Percentiles rank a stretch among this genome's conserved stretches.
These are phyloP conservation scores for Coemansia sp. DNA, from an alignment of 192 early-diverging fungal genomes.

Conservation along the genomic window DNA sequence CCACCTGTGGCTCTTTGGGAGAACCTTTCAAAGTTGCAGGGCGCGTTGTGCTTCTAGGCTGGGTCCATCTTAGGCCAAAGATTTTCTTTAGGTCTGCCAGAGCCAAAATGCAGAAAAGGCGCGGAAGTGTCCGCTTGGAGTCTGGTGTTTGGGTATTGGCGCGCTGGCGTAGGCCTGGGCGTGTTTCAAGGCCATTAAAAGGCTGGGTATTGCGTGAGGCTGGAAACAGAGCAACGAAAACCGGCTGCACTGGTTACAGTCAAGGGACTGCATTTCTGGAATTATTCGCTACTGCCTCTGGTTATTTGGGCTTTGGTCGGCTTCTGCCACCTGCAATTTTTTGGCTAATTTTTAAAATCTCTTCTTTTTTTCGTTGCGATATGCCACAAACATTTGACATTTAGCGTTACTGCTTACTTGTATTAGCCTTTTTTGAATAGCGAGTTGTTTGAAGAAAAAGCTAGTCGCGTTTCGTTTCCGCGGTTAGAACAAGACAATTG, in stretches of 20 bases:
- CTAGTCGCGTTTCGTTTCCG: too few relatives aligned
- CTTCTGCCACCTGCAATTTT: slow-evolving; percentile 21
- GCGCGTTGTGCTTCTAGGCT: slow-evolving; percentile 12
- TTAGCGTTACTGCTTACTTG: neutral
- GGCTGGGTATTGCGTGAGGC: slow-evolving; percentile 38
- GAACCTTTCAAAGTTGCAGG: slow-evolving; percentile 15
- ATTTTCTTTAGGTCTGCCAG: slow-evolving; percentile 5
- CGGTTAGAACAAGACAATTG: neutral
- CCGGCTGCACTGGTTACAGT: slow-evolving; percentile 31
- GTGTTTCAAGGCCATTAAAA: slow-evolving; percentile 32
- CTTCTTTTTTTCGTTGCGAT: too few relatives aligned
- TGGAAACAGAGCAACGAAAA: slow-evolving; percentile 52
- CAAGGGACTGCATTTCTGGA: slow-evolving; percentile 31
- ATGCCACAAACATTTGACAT: neutral
- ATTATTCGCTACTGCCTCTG: slow-evolving; percentile 19
- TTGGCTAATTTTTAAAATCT: neutral
- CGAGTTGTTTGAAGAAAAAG: neutral
- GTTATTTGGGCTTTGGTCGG: slow-evolving; percentile 15
- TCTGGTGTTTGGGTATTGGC: slow-evolving; percentile 31
- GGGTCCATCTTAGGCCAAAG: neutral
- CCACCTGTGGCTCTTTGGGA: slow-evolving; percentile 26
- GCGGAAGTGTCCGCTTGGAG: slow-evolving; percentile 29
- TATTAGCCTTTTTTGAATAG: neutral
- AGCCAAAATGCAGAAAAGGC: slow-evolving; percentile 8
- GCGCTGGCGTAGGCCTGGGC: slow-evolving; percentile 39